Conservation (phyloP, 2,329 filamentous ascomycete species). For the Calcarisporium arbuscula region DNA sequence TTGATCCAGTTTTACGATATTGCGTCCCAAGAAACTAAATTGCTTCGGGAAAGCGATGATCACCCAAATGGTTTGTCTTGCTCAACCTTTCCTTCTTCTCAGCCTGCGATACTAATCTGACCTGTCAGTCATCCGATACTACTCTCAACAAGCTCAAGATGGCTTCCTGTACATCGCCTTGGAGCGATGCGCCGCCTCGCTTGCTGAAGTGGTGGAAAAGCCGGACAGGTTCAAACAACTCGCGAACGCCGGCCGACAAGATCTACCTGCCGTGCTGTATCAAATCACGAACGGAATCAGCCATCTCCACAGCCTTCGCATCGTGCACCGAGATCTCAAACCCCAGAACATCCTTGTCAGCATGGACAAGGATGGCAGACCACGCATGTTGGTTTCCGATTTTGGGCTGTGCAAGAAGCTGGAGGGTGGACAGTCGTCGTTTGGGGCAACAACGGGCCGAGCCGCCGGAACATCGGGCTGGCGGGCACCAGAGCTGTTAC, state of each 20-base stretch:
- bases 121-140: slow-evolving; percentile 81
- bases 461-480: slow-evolving; percentile 91
- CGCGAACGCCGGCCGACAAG: slow-evolving; percentile 64
- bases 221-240: slow-evolving; percentile 61
- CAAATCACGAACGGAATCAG: slow-evolving; percentile 87
- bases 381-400: slow-evolving; percentile 91
- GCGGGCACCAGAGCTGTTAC: slow-evolving; percentile 89
- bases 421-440: slow-evolving; percentile 88
- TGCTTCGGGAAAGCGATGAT: slow-evolving; percentile 88
- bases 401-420: slow-evolving; percentile 97
- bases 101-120: not conserved
- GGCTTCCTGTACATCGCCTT: slow-evolving; percentile 95
- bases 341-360: slow-evolving; percentile 93
- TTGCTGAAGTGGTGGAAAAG: slow-evolving; percentile 85
- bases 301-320: slow-evolving; percentile 84
- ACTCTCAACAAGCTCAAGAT: slow-evolving; percentile 79
- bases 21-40: slow-evolving; percentile 84
- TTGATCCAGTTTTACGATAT: slow-evolving; percentile 93
- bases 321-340: slow-evolving; percentile 95
- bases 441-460: slow-evolving; percentile 88
- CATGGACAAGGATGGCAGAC: slow-evolving; percentile 60
- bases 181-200: slow-evolving; percentile 86
- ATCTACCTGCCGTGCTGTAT: slow-evolving; percentile 73
- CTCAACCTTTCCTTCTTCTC: not conserved
- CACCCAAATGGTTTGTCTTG: slow-evolving; percentile 65